Base-by-base conservation (phyloP, 2,329 filamentous ascomycete genomes). In the Hymenotorrendiella dingleyae region DNA sequence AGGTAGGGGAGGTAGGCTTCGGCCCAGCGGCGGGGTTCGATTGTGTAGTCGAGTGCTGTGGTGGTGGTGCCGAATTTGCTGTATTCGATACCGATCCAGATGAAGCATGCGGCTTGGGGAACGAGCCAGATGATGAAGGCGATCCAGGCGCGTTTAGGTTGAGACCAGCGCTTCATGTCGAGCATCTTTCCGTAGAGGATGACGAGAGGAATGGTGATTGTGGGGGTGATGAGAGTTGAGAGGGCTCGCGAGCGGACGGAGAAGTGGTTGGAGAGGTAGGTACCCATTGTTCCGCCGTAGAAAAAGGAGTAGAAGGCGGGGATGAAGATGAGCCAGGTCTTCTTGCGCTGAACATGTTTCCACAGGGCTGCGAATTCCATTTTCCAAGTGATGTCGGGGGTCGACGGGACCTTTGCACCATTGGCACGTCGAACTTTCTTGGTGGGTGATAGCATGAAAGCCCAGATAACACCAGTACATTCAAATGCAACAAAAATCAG, bases 171-270 rank as follows among this genome's bases (percentile, higher is more conserved):
- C 16, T 55, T 56, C 23, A 48, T 49, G 35, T 60, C 58, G 5
- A 60, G 51, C 5, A 59, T 44, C 7, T 49, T 27, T 46, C 57
- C 48, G 9, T 46, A 50, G 1, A 30, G 23, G n/a, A 50, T 29
- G 2, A 50, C 48, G 33, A 50, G 45, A 6, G 46, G 48, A 11
- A 50, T 41, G 2, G 43, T 46, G 14, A 50, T 27, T 9, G 46
- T 41, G 54, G 59, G 59, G 19, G 54, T 53, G 19, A 63, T 50
- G 3, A 62, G 58, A 11, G 61, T 57, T 3, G 61, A 62, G 5
- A 87, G 65, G 0, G 84, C 81, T 30, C 84, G 71, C 2, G 81
- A 68, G 3, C 83, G 73, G 3, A 87, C 84, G 1, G 72, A 74
- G 57, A 87, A 86, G 78, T 80, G 87, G 11, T 65, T 67, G 10